Conservation (phyloP, 2,329 filamentous ascomycete species). For the Neopestalotiopsis sp. region DNA sequence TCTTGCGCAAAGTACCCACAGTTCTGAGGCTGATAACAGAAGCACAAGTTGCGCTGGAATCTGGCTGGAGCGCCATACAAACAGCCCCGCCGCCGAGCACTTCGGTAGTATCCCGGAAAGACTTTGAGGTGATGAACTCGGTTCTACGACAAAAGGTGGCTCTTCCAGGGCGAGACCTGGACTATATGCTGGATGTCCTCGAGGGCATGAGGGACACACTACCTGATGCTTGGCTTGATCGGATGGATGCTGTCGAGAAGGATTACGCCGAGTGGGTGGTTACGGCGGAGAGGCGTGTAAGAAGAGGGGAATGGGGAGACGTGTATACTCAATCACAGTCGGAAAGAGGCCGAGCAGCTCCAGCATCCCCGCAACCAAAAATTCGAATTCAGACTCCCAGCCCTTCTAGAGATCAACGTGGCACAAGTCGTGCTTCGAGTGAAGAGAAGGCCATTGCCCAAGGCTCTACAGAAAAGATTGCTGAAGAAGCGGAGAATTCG, state of each 20-base stretch:
- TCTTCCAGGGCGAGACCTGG: slow-evolving; percentile 74
- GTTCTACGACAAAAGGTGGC: slow-evolving; percentile 73
- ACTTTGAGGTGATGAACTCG: slow-evolving; percentile 63
- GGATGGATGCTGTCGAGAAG: slow-evolving; percentile 79
- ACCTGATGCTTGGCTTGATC: slow-evolving; percentile 86
- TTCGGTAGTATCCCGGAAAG: slow-evolving; percentile 45
- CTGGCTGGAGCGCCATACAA: slow-evolving; percentile 70
- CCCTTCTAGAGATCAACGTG: slow-evolving; percentile 27
- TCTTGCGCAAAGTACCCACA: slow-evolving; percentile 75
- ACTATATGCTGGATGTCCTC: slow-evolving; percentile 84
- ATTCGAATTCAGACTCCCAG: slow-evolving; percentile 34
- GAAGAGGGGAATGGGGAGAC: slow-evolving; percentile 65
- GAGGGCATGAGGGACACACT: slow-evolving; percentile 85
- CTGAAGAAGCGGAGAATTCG: slow-evolving; percentile 20
- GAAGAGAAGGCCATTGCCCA: slow-evolving; percentile 27
- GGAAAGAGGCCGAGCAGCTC: slow-evolving; percentile 8
- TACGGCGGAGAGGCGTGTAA: slow-evolving; percentile 75
- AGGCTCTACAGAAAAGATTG: slow-evolving; percentile 23
- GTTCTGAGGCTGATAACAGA: slow-evolving; percentile 72
- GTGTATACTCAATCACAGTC: slow-evolving; percentile 6
- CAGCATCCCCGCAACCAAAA: slow-evolving; percentile 32
- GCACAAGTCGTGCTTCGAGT: slow-evolving; percentile 12
- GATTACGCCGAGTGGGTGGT: slow-evolving; percentile 83
- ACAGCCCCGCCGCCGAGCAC: slow-evolving; percentile 27
- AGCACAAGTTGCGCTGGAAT: slow-evolving; percentile 67